phyloP scores from a whole-genome alignment of 1,284 basidiomycete species.

The Microbotryum silenes-acaulis region DNA sequence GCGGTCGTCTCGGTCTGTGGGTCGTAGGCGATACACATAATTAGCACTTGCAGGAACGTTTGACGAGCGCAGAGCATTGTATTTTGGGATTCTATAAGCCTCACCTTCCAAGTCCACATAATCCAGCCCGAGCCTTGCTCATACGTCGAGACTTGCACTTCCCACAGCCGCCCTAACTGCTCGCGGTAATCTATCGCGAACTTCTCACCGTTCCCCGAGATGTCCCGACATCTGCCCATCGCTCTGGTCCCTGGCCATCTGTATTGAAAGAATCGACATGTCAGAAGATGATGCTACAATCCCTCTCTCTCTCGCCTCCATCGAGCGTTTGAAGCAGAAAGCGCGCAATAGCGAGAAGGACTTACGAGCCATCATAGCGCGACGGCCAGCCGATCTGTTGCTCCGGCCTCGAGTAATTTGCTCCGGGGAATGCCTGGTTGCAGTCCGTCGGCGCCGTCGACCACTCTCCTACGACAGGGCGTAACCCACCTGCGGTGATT shows the following conservation, averaged over 20 bases:
- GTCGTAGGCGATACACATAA: background rate
- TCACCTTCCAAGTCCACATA: constrained; percentile 78
- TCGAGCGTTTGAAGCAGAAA: no score
- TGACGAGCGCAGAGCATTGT: no score
- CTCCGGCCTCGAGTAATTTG: background rate
- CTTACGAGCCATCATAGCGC: constrained; percentile 38
- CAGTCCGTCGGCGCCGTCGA: constrained; percentile 38
- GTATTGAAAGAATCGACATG: background rate
- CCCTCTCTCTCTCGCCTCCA: no score
- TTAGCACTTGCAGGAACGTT: background rate
- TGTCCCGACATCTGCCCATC: constrained; percentile 63
- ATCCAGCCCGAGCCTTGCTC: constrained; percentile 58
- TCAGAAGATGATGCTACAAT: no score
- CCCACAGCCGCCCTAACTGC: constrained; percentile 73
- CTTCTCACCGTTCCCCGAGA: constrained; percentile 60
- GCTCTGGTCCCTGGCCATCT: constrained; percentile 25
- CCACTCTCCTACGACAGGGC: constrained; percentile 40
- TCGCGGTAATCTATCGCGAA: constrained; percentile 75
- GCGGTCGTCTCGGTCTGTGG: constrained; percentile 44
- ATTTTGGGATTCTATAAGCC: constrained; percentile 1
- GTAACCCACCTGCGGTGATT: constrained; percentile 31
- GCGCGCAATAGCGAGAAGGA: no score
- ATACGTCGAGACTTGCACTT: constrained; percentile 54
- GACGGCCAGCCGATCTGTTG: constrained; percentile 37
- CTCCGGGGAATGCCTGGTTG: background rate